phyloP scores from a whole-genome alignment of 2,329 filamentous ascomycete species.

The Dactylellina parvicollis region DNA sequence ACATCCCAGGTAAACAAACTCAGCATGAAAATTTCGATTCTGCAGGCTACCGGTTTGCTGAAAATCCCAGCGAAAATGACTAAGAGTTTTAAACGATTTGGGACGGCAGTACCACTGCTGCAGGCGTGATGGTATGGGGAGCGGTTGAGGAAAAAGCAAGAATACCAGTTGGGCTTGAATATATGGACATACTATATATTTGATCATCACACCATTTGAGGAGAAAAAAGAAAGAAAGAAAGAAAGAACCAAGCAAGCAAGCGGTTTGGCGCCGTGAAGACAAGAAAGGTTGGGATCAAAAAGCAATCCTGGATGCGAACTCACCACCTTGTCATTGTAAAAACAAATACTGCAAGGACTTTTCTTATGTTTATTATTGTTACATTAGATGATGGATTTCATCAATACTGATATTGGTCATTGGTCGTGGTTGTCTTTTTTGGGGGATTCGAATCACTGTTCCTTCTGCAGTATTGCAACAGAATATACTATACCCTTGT shows the following conservation, averaged over 20 bases:
- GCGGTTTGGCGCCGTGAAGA: too few relatives aligned
- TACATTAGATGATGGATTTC: too few relatives aligned
- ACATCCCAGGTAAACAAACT: constrained; percentile 9
- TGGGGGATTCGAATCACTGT: too few relatives aligned
- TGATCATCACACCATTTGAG: constrained; percentile 24
- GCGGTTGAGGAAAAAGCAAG: background rate
- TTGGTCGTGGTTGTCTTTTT: too few relatives aligned
- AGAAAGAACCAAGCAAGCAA: too few relatives aligned
- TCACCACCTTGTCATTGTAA: too few relatives aligned
- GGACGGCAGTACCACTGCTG: background rate
- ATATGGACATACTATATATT: background rate
- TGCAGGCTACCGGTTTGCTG: constrained; percentile 19
- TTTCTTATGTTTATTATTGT: too few relatives aligned
- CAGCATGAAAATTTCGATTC: constrained; percentile 26
- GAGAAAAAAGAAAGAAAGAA: constrained; percentile 12
- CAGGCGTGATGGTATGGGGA: background rate
- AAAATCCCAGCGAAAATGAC: constrained; percentile 6
- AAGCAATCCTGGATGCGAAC: too few relatives aligned
- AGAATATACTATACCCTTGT: background rate
- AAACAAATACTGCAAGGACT: too few relatives aligned
- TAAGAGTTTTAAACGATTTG: constrained; percentile 18
- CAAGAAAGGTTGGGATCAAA: too few relatives aligned
- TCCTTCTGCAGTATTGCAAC: too few relatives aligned
- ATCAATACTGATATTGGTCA: too few relatives aligned
- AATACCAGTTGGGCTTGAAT: background rate